These are phyloP conservation scores for Tolypocladium capitatum DNA, from an alignment of 2,329 filamentous ascomycete genomes.

Conservation along the genomic window DNA sequence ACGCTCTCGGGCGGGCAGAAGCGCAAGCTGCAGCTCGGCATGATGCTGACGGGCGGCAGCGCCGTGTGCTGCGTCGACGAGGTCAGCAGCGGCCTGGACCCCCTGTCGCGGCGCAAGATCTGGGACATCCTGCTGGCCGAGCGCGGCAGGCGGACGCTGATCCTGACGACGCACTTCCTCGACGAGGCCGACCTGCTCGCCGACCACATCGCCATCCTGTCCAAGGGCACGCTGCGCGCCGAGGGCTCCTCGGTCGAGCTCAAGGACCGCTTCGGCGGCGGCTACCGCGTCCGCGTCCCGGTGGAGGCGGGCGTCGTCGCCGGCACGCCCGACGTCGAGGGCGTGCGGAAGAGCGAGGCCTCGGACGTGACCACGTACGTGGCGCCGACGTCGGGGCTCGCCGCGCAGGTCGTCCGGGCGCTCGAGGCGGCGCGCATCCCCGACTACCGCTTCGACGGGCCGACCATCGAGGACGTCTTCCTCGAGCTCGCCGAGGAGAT, in stretches of 20 bases:
- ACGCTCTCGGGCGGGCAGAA: constrained; percentile 87
- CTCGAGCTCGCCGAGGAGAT: constrained; percentile 74
- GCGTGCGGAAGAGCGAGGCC: constrained; percentile 41
- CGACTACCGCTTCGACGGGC: constrained; percentile 77
- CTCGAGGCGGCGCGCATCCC: constrained; percentile 54
- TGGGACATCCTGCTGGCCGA: constrained; percentile 89
- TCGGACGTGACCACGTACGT: constrained; percentile 65
- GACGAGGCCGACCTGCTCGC: constrained; percentile 86
- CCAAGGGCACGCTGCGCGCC: constrained; percentile 69
- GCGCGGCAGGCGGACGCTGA: constrained; percentile 66
- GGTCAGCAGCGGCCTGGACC: constrained; percentile 78
- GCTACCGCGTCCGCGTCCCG: constrained; percentile 64
- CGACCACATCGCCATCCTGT: constrained; percentile 79
- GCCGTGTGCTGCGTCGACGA: constrained; percentile 85
- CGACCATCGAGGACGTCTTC: constrained; percentile 89
- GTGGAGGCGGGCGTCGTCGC: constrained; percentile 6
- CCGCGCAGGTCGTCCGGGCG: constrained; percentile 55
- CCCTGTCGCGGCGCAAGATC: constrained; percentile 73
- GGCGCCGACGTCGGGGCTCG: constrained; percentile 54
- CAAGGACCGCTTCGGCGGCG: constrained; percentile 69
- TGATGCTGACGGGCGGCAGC: constrained; percentile 89
- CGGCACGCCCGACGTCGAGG: constrained; percentile 37
- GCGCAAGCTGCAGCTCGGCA: constrained; percentile 78
- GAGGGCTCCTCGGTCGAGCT: constrained; percentile 75
- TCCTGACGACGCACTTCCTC: constrained; percentile 85